These are phyloP conservation scores for Eimeria maxima DNA, from an alignment of 169 alveolate species.

Conservation along the genomic window DNA sequence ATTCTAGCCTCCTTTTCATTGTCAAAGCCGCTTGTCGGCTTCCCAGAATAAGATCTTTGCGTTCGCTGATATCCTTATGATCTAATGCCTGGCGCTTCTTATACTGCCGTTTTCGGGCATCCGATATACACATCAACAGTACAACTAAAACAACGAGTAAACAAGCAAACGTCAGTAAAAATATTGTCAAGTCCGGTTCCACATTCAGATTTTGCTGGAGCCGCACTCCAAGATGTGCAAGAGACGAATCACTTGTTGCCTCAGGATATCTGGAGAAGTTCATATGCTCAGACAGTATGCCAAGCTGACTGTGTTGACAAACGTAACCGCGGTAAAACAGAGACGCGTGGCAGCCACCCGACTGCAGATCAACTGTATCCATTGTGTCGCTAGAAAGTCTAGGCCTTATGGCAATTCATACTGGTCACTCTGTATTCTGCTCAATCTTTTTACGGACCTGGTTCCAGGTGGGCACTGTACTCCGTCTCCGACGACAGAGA, in stretches of 20 bases:
- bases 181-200: constrained; percentile 72
- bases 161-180: constrained; percentile 54
- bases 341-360: background rate
- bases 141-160: constrained; percentile 37
- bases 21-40: constrained; percentile 9
- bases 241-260: constrained; percentile 56
- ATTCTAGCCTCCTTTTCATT: constrained; percentile 53
- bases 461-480: constrained; percentile 60
- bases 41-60: constrained; percentile 59
- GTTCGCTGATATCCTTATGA: constrained; percentile 31
- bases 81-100: constrained; percentile 59
- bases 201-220: constrained; percentile 60
- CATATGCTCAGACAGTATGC: background rate
- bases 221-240: constrained; percentile 61
- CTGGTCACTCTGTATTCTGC: background rate
- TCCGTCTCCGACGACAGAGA: constrained; percentile 77
- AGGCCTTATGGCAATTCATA: background rate
- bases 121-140: constrained; percentile 52
- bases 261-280: constrained; percentile 49
- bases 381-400: background rate
- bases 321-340: background rate
- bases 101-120: constrained; percentile 57
- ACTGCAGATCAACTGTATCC: background rate
- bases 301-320: background rate
- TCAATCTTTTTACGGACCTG: background rate